Base-by-base conservation (phyloP, 2,329 filamentous ascomycete species). In the Fusarium burgessii region DNA sequence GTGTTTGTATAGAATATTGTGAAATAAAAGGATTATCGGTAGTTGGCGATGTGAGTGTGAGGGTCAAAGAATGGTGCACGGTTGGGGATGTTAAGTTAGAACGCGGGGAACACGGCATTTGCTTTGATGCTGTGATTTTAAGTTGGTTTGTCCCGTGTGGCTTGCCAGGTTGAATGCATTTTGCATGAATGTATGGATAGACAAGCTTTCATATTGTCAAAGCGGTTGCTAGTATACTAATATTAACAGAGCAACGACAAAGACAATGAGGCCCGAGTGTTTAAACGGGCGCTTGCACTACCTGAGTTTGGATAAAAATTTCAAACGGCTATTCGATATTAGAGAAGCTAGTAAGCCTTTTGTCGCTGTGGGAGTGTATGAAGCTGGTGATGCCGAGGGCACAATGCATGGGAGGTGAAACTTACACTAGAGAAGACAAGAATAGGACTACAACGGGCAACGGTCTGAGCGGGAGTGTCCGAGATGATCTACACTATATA, bases 1-100 rank as follows among this genome's bases (percentile, higher is more conserved):
- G 62, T 43, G 57, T 59, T 62, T 46, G 27, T 25, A 47, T 68
- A 67, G 29, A 29, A 36, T 29, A 58, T 68, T 58, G 65, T 64
- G 36, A 17, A 51, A 49, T 40, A 20, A 35, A 52, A 50, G 17
- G 14, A 25, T 33, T 33, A 29, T 5, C 49, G 56, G 29, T 58
- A 35, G 42, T 38, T 55, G 52, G 42, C 65, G 57, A 27, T 62
- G 14, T n/a, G 52, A 38, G 33, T 62, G 47, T 62, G 47, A 29
- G 27, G 27, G 27, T 36, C 32, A 49, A 64, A 41, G 35, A 38
- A 41, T 41, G 13, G 62, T 35, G 64, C 56, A 62, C 41, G 33
- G 56, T 55, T 67, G 64, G 47, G 47, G 55, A 62, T 25, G 32
- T 25, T 25, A 51, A 32, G 7, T 35, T 25, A 35, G 32, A 25